Base-by-base conservation (phyloP, 768 basidiomycete species). In the Suillus spraguei region DNA sequence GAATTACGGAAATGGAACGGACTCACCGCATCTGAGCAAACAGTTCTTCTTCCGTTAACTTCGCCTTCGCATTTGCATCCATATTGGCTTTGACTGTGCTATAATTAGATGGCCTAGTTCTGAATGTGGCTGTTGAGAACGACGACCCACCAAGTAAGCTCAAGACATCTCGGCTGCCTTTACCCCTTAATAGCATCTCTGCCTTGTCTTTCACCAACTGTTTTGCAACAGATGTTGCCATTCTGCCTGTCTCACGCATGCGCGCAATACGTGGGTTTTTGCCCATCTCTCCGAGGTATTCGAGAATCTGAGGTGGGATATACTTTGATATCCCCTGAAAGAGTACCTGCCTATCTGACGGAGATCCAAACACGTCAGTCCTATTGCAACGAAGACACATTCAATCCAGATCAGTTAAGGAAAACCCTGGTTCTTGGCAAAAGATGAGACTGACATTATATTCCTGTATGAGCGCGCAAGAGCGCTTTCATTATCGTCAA, bases 131-230 rank as follows among this genome's bases (percentile, higher is more conserved):
- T 60, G 11, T 6, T 11, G 22, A 53, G 32, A 33, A 11, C 17
- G 28, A 33, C 5, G 1, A 46, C 74, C 39, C 56, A 80, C 85
- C 78, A 42, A 85, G 71, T 39, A 84, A 68, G 65, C 78, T 71
- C 49, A 67, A 63, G 4, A 65, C 46, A 52, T 67, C 66, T 36
- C 42, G 35, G 32, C 36, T 59, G 24, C 65, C 62, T 39, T 61
- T 47, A 17, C 59, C 60, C 17, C 47, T 41, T 7, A 65, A 52
- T 9, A 67, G 42, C 39, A n/a, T 46, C 53, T 65, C 61, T 2
- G 64, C 66, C 65, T 63, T 67, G 24, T 67, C 65, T 36, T 63
- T 50, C 20, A 67, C 62, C 61, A 67, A 17, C 10, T 61, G 59
- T 47, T 54, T 44, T 22, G 66, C 64, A 22, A 63, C 24, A 16